A percentile compares a stretch with the other conserved stretches of the same genome.
These are phyloP conservation scores for Oryza glaberrima DNA, from an alignment of 176 grass and related monocot species.

Conservation along the genomic window DNA sequence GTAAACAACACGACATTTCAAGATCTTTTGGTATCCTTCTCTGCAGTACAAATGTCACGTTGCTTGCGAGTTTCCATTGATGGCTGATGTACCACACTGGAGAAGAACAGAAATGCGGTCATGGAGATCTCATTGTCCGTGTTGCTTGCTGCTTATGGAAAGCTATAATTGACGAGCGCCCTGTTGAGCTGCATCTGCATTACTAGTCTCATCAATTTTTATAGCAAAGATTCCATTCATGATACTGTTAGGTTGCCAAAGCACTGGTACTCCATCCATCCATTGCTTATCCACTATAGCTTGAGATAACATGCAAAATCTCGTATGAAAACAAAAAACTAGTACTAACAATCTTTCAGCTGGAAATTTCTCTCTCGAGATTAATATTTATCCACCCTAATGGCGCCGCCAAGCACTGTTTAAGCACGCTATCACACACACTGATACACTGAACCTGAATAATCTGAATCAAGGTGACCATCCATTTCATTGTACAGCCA, in stretches of 20 bases:
- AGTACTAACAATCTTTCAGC: background rate
- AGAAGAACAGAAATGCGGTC: conserved; percentile 25
- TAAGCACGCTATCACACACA: background rate
- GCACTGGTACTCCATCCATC: background rate
- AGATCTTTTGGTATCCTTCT: background rate
- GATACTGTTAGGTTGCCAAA: background rate
- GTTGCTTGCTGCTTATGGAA: conserved; percentile 46
- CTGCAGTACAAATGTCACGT: conserved; percentile 9
- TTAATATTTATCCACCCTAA: background rate
- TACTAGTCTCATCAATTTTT: background rate
- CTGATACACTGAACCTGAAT: background rate
- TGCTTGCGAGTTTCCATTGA: conserved; percentile 3
- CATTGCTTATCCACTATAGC: background rate
- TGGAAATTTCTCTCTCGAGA: background rate
- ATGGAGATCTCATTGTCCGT: conserved; percentile 19
- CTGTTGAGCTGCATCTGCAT: background rate
- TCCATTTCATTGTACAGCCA: background rate
- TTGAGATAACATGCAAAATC: background rate
- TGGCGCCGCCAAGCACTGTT: background rate
- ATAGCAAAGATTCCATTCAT: background rate
- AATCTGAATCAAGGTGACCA: background rate
- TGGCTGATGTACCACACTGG: conserved; percentile 20
- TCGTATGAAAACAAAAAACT: no score
- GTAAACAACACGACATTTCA: background rate
- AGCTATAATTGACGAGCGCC: conserved; percentile 26